Conservation (phyloP, 129 eudicot species). For the Smallanthus sonchifolius region DNA sequence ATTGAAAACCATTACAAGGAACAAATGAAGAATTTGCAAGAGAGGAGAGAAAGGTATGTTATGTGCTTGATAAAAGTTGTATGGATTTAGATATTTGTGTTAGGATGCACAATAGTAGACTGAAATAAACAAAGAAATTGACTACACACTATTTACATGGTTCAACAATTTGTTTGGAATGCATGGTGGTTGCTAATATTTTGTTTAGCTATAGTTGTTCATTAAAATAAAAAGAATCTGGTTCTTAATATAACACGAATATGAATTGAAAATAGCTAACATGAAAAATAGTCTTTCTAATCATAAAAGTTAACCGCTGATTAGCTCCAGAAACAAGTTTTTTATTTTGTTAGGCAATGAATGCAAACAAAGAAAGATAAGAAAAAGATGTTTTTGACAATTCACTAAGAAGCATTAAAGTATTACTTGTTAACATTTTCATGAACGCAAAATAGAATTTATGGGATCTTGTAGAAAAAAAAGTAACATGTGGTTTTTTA, state of each 20-base stretch:
- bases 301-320: not conserved
- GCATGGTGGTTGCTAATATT: not conserved
- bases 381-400: not conserved
- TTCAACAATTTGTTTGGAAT: not conserved
- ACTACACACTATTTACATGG: not conserved
- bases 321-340: not conserved
- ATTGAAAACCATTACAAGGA: constrained; percentile 95
- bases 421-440: not conserved
- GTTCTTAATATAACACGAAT: not conserved
- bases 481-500: not conserved
- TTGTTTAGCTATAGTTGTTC: not conserved
- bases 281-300: not conserved
- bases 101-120: not conserved
- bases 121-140: not conserved
- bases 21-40: constrained; percentile 93
- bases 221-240: not conserved
- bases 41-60: constrained; percentile 74
- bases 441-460: not conserved
- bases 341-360: not conserved
- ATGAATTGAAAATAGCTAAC: not conserved
- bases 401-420: not conserved
- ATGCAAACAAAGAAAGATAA: not conserved
- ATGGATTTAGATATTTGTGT: not conserved
- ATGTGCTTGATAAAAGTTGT: not conserved
- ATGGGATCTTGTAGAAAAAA: not conserved